phyloP scores from a whole-genome alignment of 225 moss, liverwort and hornwort genomes.

The Lunularia cruciata region DNA sequence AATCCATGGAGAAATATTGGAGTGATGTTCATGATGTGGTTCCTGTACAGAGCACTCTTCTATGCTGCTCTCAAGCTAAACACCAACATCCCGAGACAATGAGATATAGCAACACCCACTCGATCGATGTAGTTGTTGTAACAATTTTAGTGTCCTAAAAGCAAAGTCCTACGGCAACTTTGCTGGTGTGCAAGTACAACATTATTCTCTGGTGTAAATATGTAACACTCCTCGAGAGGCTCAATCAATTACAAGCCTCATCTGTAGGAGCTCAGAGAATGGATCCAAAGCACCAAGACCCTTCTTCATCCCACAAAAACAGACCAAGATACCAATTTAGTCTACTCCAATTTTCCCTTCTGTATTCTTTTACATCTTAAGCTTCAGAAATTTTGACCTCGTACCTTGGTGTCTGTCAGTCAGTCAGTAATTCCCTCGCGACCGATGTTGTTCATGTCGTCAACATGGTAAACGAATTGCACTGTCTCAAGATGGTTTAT shows the following conservation, averaged over 20 bases:
- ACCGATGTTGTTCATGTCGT: too few relatives aligned
- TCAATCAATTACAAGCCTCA: neutral
- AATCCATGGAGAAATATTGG: constrained; percentile 30
- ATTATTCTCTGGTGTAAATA: constrained; percentile 9
- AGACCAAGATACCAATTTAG: too few relatives aligned
- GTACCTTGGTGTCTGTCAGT: too few relatives aligned
- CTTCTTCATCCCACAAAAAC: too few relatives aligned
- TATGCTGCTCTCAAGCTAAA: constrained; percentile 30
- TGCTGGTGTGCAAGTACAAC: neutral
- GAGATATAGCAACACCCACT: neutral
- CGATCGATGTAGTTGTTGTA: neutral
- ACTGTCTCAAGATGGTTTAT: too few relatives aligned
- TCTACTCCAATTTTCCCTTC: too few relatives aligned
- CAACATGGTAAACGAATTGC: too few relatives aligned
- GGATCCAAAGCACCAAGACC: too few relatives aligned
- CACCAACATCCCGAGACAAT: constrained; percentile 20
- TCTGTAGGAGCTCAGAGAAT: constrained; percentile 6
- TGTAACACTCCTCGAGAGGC: constrained; percentile 10
- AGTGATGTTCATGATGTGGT: constrained; percentile 27
- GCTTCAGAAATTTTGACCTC: too few relatives aligned
- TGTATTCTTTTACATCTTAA: too few relatives aligned
- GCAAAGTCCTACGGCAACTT: neutral
- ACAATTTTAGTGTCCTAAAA: neutral
- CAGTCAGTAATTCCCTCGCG: too few relatives aligned
- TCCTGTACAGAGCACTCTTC: constrained; percentile 34